Conservation (phyloP, 2,329 filamentous ascomycete genomes). For the Didymella pinodella region DNA sequence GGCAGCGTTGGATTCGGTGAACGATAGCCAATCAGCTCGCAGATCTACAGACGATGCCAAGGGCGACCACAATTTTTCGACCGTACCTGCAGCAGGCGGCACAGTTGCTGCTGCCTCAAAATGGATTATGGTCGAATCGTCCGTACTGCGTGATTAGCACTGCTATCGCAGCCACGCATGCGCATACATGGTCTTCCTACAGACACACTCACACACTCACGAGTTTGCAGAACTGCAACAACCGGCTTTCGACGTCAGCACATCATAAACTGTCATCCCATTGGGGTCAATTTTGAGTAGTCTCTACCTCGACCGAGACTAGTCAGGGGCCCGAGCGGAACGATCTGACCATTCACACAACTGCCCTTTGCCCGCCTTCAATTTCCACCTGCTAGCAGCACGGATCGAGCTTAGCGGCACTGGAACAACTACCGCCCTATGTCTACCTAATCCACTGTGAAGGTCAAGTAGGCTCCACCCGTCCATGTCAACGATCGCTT, state of each 20-base stretch:
- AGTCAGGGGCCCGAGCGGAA: background rate
- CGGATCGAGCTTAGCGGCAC: background rate
- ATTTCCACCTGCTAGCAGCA: background rate
- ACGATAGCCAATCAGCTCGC: background rate
- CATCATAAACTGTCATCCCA: background rate
- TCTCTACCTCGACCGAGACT: background rate
- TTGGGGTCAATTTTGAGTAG: background rate
- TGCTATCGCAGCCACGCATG: background rate
- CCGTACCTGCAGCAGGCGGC: slow-evolving; percentile 4
- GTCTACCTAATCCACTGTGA: background rate
- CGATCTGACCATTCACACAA: background rate
- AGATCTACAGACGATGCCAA: background rate
- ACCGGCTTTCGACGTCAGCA: background rate
- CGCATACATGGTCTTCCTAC: too few relatives aligned
- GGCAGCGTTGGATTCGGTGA: background rate
- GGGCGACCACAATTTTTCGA: background rate
- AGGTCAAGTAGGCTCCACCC: background rate
- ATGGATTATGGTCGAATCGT: background rate
- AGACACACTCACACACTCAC: background rate
- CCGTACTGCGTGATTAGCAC: background rate
- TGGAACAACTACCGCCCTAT: background rate
- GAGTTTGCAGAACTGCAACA: background rate
- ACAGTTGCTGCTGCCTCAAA: background rate
- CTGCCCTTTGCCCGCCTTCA: background rate
- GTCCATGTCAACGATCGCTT: background rate